Conservation (phyloP, 257 asterid genomes). For the Solanum ossicruentum region DNA sequence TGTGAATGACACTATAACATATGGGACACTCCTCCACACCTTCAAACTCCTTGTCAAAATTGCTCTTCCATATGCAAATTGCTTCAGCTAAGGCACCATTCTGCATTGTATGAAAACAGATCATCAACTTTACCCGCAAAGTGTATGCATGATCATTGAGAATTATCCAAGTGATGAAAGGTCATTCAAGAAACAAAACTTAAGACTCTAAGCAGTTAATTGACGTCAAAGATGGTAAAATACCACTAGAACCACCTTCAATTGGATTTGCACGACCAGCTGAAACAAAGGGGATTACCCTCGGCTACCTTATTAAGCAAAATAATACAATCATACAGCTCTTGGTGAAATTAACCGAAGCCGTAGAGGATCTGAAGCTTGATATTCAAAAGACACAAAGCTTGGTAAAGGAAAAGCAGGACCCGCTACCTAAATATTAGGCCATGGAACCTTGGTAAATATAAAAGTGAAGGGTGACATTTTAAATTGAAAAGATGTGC, state of each 20-base stretch:
- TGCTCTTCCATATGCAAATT: slow-evolving; percentile 86
- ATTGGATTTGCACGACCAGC: no score
- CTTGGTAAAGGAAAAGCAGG: no score
- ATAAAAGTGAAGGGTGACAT: neutral
- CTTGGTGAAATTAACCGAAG: no score
- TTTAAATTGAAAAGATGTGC: neutral
- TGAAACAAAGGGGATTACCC: no score
- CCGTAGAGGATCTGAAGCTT: no score
- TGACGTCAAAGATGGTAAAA: neutral
- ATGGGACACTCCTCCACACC: slow-evolving; percentile 99
- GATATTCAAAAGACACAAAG: no score
- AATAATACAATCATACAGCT: no score
- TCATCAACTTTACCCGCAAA: neutral
- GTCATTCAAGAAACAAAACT: neutral
- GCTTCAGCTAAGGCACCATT: slow-evolving; percentile 98
- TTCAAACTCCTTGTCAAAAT: slow-evolving; percentile 94
- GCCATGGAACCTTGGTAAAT: neutral
- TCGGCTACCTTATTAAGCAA: no score
- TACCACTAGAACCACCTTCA: no score
- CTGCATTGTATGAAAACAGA: slow-evolving; percentile 26
- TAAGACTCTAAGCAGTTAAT: neutral
- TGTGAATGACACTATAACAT: slow-evolving; percentile 93
- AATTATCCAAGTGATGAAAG: neutral
- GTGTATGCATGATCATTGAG: neutral
- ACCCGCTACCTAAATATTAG: neutral